These are phyloP conservation scores for Xylariaceae sp. DNA, from an alignment of 2,329 filamentous ascomycete genomes.

Conservation along the genomic window DNA sequence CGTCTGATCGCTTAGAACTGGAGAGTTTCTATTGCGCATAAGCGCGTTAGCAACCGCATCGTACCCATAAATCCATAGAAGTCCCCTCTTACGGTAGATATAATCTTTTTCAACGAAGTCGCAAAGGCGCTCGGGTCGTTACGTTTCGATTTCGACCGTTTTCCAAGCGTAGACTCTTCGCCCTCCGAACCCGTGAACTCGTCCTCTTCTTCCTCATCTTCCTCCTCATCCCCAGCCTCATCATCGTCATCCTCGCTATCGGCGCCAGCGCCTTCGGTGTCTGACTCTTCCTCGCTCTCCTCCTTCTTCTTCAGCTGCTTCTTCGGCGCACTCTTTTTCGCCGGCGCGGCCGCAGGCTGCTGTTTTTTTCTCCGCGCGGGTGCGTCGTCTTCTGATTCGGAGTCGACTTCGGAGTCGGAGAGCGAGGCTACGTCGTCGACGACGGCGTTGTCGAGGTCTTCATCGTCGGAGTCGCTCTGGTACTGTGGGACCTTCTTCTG, in stretches of 20 bases:
- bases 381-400: conserved; percentile 34
- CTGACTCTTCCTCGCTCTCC: conserved; percentile 20
- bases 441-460: conserved; percentile 49
- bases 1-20: conserved; percentile 74
- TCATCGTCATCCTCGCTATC: conserved; percentile 23
- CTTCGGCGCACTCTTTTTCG: neutral
- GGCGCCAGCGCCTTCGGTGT: conserved; percentile 20
- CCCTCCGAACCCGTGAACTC: conserved; percentile 26
- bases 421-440: conserved; percentile 45
- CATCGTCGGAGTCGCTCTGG: conserved; percentile 50
- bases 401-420: conserved; percentile 27
- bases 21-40: conserved; percentile 59
- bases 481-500: conserved; percentile 46
- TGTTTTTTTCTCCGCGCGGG: conserved; percentile 21
- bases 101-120: conserved; percentile 87
- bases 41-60: neutral
- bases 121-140: conserved; percentile 91
- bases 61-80: neutral
- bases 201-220: conserved; percentile 27
- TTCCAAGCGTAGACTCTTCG: conserved; percentile 28
- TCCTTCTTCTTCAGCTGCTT: conserved; percentile 19
- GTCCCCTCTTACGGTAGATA: conserved; percentile 52
- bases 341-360: neutral
- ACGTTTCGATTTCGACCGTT: conserved; percentile 64
- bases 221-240: conserved; percentile 20